phyloP scores from a whole-genome alignment of 2,329 filamentous ascomycete genomes.

The Arthrinium phaeospermum region DNA sequence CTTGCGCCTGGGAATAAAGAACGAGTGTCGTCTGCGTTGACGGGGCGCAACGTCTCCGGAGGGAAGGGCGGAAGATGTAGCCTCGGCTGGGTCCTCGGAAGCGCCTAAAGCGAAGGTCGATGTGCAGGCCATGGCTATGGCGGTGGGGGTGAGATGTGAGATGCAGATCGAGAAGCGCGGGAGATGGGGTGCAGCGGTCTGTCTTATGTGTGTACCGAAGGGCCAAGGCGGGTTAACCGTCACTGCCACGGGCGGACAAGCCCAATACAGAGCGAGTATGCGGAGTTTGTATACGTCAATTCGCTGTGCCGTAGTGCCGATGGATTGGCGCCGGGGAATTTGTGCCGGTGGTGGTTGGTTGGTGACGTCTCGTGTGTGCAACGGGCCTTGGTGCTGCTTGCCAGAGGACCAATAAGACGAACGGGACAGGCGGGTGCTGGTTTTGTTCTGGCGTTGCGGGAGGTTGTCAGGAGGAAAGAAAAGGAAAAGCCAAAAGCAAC shows the following conservation, averaged over 20 bases:
- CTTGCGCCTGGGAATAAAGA: conserved; percentile 59
- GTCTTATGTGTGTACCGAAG: conserved; percentile 14
- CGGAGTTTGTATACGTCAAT: not conserved
- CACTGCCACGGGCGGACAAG: not conserved
- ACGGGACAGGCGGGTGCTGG: not conserved
- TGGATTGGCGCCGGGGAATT: not conserved
- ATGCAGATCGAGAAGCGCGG: not conserved
- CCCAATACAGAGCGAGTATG: not conserved
- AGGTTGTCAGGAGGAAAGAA: not conserved
- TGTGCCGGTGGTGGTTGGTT: not conserved
- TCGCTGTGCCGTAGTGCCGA: conserved; percentile 5
- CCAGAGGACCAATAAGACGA: not conserved
- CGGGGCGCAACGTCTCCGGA: conserved; percentile 37
- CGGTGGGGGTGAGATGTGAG: conserved; percentile 23
- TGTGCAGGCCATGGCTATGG: conserved; percentile 41
- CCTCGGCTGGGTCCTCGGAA: conserved; percentile 42
- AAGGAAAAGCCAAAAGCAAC: not conserved
- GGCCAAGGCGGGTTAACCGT: conserved; percentile 1
- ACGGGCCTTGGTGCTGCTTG: not conserved
- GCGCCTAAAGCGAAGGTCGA: conserved; percentile 37
- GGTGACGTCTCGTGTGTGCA: conserved; percentile 4
- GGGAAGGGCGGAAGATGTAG: conserved; percentile 49
- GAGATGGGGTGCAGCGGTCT: not conserved
- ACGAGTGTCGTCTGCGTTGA: conserved; percentile 61
- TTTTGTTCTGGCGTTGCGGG: not conserved